These are phyloP conservation scores for Trichosporon coremiiforme DNA, from an alignment of 1,284 basidiomycete species.

Conservation along the genomic window DNA sequence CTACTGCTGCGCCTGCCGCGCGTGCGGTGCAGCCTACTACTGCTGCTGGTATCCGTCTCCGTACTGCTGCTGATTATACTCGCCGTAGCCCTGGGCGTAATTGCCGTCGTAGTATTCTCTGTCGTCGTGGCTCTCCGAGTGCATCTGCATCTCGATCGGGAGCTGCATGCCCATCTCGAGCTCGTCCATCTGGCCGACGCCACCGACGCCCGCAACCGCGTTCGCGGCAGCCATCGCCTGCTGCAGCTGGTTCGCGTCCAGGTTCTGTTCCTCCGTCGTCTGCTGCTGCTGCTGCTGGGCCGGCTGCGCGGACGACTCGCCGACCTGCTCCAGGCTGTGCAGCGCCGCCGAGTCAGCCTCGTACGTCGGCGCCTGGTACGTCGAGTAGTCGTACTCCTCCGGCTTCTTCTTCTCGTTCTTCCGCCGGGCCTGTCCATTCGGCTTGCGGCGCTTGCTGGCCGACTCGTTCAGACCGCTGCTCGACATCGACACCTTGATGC, in stretches of 20 bases:
- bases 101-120: slow-evolving; percentile 28
- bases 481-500: slow-evolving; percentile 51
- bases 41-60: slow-evolving; percentile 21
- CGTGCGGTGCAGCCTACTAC: background rate
- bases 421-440: slow-evolving; percentile 32
- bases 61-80: slow-evolving; percentile 23
- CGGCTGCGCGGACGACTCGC: slow-evolving; percentile 3
- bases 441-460: slow-evolving; percentile 32
- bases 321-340: slow-evolving; percentile 1
- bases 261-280: slow-evolving; percentile 22
- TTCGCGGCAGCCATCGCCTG: slow-evolving; percentile 48
- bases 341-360: slow-evolving; percentile 3
- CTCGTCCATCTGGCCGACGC: slow-evolving; percentile 51
- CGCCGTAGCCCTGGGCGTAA: slow-evolving; percentile 18
- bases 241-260: slow-evolving; percentile 52
- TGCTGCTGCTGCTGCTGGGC: background rate
- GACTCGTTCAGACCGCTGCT: slow-evolving; percentile 21
- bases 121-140: slow-evolving; percentile 42
- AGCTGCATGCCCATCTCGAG: slow-evolving; percentile 54
- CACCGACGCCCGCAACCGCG: slow-evolving; percentile 35
- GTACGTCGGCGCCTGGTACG: slow-evolving; percentile 19
- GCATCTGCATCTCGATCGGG: slow-evolving; percentile 56
- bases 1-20: background rate
- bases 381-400: slow-evolving; percentile 27
- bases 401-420: slow-evolving; percentile 32